These are phyloP conservation scores for Luvunga scandens DNA, from an alignment of 345 rosid species.

Conservation along the genomic window DNA sequence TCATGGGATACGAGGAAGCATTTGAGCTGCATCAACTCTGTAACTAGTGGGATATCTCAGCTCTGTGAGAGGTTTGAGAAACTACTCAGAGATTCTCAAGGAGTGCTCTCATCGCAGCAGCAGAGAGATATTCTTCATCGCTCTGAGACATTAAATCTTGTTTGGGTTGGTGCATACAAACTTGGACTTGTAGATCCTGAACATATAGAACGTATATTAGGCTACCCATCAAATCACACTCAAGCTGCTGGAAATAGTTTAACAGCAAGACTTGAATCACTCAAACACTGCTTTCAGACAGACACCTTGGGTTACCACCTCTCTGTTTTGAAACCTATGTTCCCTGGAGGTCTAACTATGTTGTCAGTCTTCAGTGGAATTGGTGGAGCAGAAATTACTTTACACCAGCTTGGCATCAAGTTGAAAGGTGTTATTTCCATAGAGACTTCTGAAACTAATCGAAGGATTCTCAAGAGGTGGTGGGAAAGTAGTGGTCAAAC, in stretches of 20 bases:
- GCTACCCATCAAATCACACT: constrained; percentile 75
- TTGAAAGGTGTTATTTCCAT: constrained; percentile 70
- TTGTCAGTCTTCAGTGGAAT: constrained; percentile 73
- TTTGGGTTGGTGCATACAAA: constrained; percentile 71
- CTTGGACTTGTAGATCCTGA: constrained; percentile 58
- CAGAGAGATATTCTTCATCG: constrained; percentile 56
- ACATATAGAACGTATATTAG: constrained; percentile 65
- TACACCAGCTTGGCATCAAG: constrained; percentile 66
- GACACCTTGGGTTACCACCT: constrained; percentile 85
- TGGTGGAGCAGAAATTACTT: constrained; percentile 72
- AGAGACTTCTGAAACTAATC: constrained; percentile 55
- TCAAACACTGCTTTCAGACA: constrained; percentile 68
- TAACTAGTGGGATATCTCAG: constrained; percentile 32
- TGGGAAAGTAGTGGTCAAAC: constrained; percentile 67
- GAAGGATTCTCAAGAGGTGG: constrained; percentile 65
- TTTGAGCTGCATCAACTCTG: constrained; percentile 39
- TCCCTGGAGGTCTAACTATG: constrained; percentile 68
- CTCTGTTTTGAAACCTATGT: constrained; percentile 67
- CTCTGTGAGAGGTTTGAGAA: constrained; percentile 64
- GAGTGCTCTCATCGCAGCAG: constrained; percentile 50
- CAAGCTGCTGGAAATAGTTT: constrained; percentile 33
- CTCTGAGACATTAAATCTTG: constrained; percentile 52
- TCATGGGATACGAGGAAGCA: constrained; percentile 89
- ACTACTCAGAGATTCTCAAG: constrained; percentile 46
- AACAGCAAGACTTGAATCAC: constrained; percentile 50